A percentile compares a stretch with the other conserved stretches of the same genome.
Evolutionary conservation across 805 yeast genomes (phyloP).

Genomic region (Nakazawaea ishiwadae): DNA sequence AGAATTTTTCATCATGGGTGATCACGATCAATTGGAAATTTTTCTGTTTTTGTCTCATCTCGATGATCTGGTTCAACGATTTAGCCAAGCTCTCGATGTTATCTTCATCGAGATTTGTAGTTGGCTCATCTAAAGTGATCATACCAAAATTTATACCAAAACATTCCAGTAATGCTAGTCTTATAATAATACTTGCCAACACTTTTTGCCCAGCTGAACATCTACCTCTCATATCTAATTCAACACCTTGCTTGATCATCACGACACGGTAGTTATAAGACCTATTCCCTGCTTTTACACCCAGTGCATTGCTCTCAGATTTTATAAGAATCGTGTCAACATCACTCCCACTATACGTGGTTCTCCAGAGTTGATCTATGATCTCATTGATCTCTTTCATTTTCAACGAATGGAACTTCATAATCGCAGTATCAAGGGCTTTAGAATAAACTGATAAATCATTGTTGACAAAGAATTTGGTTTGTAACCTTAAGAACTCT

Average conservation of each 20-base stretch:
- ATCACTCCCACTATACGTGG: slow-evolving; percentile 92
- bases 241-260: slow-evolving; percentile 89
- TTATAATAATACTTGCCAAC: slow-evolving; percentile 82
- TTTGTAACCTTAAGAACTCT: slow-evolving; percentile 73
- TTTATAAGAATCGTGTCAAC: slow-evolving; percentile 84
- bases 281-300: slow-evolving; percentile 42
- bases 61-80: slow-evolving; percentile 72
- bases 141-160: slow-evolving; percentile 94
- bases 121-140: slow-evolving; percentile 96
- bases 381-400: slow-evolving; percentile 91
- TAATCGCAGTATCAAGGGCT: slow-evolving; percentile 88
- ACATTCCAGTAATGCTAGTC: slow-evolving; percentile 91
- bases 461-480: slow-evolving; percentile 68
- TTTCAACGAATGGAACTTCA: slow-evolving; percentile 85
- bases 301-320: slow-evolving; percentile 61
- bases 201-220: slow-evolving; percentile 99
- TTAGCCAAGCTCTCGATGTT: slow-evolving; percentile 85
- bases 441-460: slow-evolving; percentile 79
- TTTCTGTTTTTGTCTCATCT: slow-evolving; percentile 65
- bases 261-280: slow-evolving; percentile 91
- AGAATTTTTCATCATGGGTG: slow-evolving; percentile 92
- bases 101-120: slow-evolving; percentile 88
- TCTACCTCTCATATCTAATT: slow-evolving; percentile 95
- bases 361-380: slow-evolving; percentile 88
- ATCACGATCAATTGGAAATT: slow-evolving; percentile 94